These are phyloP conservation scores for Acer campestre DNA, from an alignment of 345 rosid genomes.

Conservation along the genomic window DNA sequence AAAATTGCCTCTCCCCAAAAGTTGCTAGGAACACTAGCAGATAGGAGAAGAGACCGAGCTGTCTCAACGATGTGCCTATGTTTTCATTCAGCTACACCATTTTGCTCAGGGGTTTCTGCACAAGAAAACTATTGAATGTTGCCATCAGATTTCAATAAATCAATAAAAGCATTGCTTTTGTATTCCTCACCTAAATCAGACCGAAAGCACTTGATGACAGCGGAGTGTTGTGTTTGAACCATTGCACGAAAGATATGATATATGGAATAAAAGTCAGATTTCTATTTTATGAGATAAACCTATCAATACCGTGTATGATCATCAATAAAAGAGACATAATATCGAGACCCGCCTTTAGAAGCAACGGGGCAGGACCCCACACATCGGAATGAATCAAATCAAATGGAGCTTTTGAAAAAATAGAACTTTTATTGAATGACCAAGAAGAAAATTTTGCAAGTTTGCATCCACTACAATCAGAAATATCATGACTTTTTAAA, in stretches of 20 bases:
- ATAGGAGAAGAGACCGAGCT: too few species aligned
- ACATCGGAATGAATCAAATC: not conserved
- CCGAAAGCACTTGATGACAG: not conserved
- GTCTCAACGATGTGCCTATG: too few species aligned
- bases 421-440: not conserved
- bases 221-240: not conserved
- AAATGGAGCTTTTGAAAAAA: not conserved
- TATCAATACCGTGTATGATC: not conserved
- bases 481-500: too few species aligned
- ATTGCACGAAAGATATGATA: not conserved
- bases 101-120: not conserved
- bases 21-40: too few species aligned
- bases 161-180: too few species aligned
- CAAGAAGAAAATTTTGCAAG: too few species aligned
- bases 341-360: not conserved
- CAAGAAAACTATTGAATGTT: not conserved
- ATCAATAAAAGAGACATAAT: not conserved
- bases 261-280: not conserved
- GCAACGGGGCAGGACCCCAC: not conserved
- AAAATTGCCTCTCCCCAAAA: too few species aligned
- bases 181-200: too few species aligned
- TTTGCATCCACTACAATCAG: too few species aligned
- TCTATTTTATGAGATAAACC: not conserved
- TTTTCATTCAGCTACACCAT: not conserved
- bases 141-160: not conserved